These are phyloP conservation scores for Exophiala bonariae DNA, from an alignment of 2,329 filamentous ascomycete species.

Conservation along the genomic window DNA sequence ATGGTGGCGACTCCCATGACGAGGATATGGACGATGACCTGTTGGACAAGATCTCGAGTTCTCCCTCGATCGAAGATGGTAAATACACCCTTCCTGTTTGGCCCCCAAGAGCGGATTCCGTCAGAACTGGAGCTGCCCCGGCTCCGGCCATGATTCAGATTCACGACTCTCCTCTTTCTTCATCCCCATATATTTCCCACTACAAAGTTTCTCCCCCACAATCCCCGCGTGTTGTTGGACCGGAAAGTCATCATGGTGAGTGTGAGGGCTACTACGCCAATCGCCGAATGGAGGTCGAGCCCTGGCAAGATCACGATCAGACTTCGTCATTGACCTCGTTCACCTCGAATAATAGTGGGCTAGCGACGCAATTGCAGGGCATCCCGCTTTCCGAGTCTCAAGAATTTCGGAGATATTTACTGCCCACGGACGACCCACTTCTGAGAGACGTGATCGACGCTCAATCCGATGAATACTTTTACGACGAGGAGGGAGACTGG, in stretches of 20 bases:
- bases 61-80: slow-evolving; percentile 99
- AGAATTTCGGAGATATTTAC: slow-evolving; percentile 38
- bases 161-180: slow-evolving; percentile 30
- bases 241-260: slow-evolving; percentile 50
- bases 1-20: slow-evolving; percentile 63
- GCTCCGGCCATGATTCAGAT: slow-evolving; percentile 26
- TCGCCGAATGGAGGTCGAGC: slow-evolving; percentile 5
- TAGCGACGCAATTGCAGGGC: neutral
- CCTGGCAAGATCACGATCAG: slow-evolving; percentile 7
- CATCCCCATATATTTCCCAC: slow-evolving; percentile 33
- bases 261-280: slow-evolving; percentile 33
- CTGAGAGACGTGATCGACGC: slow-evolving; percentile 31
- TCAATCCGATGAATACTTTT: slow-evolving; percentile 9
- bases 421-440: slow-evolving; percentile 44
- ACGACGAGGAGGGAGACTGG: slow-evolving; percentile 25
- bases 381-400: slow-evolving; percentile 20
- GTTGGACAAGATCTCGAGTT: slow-evolving; percentile 98
- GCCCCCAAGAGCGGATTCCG: slow-evolving; percentile 44
- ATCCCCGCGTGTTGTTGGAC: slow-evolving; percentile 34
- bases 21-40: slow-evolving; percentile 85
- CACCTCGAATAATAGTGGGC: neutral
- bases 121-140: slow-evolving; percentile 32
- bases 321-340: neutral
- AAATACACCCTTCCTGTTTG: slow-evolving; percentile 60
- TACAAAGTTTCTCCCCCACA: slow-evolving; percentile 30